Percentiles rank a stretch among this genome's conserved stretches.
These are phyloP conservation scores for Kwoniella botswanensis DNA, from an alignment of 768 basidiomycete genomes.

Conservation along the genomic window DNA sequence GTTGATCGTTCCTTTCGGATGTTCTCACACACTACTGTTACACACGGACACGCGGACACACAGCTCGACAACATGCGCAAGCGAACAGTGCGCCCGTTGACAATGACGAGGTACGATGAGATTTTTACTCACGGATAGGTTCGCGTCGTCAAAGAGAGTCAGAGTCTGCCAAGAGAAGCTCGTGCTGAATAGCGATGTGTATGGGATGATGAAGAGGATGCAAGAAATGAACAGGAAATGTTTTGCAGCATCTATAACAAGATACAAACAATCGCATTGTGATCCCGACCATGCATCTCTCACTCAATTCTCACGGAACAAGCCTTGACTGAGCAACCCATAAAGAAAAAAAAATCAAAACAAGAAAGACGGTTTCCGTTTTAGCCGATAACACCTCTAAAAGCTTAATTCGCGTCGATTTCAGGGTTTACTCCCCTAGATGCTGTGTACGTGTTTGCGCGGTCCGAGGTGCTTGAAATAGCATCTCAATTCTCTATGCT, in stretches of 20 bases:
- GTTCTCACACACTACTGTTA: not conserved
- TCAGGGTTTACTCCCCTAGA: not conserved
- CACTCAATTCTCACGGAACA: not conserved
- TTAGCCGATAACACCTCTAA: not conserved
- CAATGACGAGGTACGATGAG: not conserved
- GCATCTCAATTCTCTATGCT: not conserved
- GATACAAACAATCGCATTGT: not conserved
- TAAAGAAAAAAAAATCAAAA: not conserved
- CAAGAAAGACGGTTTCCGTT: not conserved
- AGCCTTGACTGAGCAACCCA: too few relatives aligned
- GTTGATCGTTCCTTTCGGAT: constrained; percentile 2
- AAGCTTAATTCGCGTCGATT: not conserved
- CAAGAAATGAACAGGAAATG: not conserved
- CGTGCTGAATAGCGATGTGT: not conserved
- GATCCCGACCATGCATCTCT: not conserved
- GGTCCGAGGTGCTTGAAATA: not conserved
- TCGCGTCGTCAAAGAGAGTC: not conserved
- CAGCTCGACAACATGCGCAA: not conserved
- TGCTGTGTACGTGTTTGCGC: not conserved
- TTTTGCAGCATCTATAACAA: not conserved
- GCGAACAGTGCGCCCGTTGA: not conserved
- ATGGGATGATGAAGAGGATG: not conserved
- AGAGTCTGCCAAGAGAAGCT: not conserved
- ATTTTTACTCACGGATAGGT: not conserved
- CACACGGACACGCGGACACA: not conserved